phyloP scores from a whole-genome alignment of 306 rosid genomes.

The Lathyrus sativus region DNA sequence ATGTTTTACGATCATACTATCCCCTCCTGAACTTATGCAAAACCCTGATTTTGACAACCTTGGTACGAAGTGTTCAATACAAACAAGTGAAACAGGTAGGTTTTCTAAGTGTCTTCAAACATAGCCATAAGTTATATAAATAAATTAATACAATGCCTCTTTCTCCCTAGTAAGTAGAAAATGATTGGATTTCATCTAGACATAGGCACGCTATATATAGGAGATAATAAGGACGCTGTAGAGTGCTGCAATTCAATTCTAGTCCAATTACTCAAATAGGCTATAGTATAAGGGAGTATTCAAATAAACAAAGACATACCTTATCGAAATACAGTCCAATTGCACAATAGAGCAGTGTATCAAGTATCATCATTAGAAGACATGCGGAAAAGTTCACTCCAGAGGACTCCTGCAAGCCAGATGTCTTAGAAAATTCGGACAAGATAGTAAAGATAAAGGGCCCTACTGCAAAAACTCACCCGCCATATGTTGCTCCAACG shows the following conservation, averaged over 20 bases:
- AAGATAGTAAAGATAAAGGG: constrained; percentile 22
- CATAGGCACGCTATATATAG: constrained; percentile 19
- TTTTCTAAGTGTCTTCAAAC: constrained; percentile 11
- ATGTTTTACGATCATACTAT: no score
- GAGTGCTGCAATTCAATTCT: constrained; percentile 13
- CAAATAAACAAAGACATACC: constrained; percentile 50
- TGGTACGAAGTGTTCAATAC: constrained; percentile 3
- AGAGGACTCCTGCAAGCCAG: constrained; percentile 73
- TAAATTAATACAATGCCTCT: constrained; percentile 19
- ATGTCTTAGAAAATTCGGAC: constrained; percentile 33
- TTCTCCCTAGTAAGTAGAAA: constrained; percentile 15
- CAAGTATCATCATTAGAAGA: constrained; percentile 88
- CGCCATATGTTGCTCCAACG: constrained; percentile 98
- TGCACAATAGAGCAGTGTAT: constrained; percentile 76
- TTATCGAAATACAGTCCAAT: constrained; percentile 91
- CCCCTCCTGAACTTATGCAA: no score
- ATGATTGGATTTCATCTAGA: constrained; percentile 1
- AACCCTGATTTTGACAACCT: no score
- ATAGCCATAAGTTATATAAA: constrained; percentile 11
- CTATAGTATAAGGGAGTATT: constrained; percentile 6
- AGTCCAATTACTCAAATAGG: constrained; percentile 1
- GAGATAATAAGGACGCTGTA: constrained; percentile 2
- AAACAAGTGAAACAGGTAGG: background rate
- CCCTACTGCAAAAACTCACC: constrained; percentile 46
- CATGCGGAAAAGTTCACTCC: constrained; percentile 88